Percentiles rank a stretch among this genome's conserved stretches.
These are phyloP conservation scores for Metschnikowia lachancei DNA, from an alignment of 805 yeast genomes.

Conservation along the genomic window DNA sequence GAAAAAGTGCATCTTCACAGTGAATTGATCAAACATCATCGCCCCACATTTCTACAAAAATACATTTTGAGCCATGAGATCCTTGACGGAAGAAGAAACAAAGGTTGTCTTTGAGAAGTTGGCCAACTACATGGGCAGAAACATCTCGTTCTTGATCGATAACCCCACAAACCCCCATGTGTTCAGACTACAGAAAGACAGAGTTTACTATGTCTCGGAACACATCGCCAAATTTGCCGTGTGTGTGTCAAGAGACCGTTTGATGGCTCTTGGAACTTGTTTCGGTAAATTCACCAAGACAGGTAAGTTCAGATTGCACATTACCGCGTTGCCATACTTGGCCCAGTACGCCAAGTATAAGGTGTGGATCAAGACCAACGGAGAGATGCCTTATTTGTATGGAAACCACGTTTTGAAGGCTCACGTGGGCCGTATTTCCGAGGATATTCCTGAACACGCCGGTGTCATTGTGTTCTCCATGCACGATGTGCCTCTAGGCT, in stretches of 20 bases:
- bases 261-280: conserved; percentile 92
- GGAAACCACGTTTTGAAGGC: conserved; percentile 97
- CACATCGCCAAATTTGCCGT: conserved; percentile 83
- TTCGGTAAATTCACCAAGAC: conserved; percentile 97
- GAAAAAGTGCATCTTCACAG: neutral
- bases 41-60: neutral
- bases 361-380: conserved; percentile 94
- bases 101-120: conserved; percentile 93
- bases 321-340: conserved; percentile 81
- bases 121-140: conserved; percentile 95
- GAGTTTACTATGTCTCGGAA: conserved; percentile 91
- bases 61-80: conserved; percentile 60
- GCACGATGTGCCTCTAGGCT: conserved; percentile 91
- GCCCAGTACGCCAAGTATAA: conserved; percentile 89
- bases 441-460: conserved; percentile 96
- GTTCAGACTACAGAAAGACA: conserved; percentile 90
- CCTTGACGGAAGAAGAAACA: conserved; percentile 94
- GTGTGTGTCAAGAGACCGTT: conserved; percentile 79
- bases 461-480: conserved; percentile 90
- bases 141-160: conserved; percentile 82
- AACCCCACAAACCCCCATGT: conserved; percentile 87
- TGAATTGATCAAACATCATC: neutral
- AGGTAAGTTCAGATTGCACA: conserved; percentile 92
- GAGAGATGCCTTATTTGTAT: conserved; percentile 97
- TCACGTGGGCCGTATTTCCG: conserved; percentile 94